Percentiles rank a stretch among this genome's conserved stretches.
Conservation (phyloP, 345 rosid genomes). For the Melastoma malabathricum region DNA sequence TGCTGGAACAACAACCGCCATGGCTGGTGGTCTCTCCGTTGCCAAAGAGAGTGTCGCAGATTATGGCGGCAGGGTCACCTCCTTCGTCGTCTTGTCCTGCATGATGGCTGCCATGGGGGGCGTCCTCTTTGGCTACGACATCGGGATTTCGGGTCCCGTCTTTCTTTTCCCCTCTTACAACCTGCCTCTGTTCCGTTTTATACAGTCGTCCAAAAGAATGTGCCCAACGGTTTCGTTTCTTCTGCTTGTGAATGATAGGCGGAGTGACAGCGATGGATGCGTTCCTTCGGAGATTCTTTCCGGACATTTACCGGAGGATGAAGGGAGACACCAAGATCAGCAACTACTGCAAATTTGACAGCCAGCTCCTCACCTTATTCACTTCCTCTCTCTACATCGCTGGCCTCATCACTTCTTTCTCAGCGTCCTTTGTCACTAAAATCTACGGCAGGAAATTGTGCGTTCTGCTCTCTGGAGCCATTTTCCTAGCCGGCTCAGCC, state of each 20-base stretch:
- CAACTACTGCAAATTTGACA: slow-evolving; percentile 66
- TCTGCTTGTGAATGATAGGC: slow-evolving; percentile 20
- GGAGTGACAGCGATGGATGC: slow-evolving; percentile 82
- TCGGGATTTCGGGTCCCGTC: slow-evolving; percentile 54
- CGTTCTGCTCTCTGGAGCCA: slow-evolving; percentile 40
- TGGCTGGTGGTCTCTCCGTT: slow-evolving; percentile 31
- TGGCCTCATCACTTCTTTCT: slow-evolving; percentile 46
- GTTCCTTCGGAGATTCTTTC: slow-evolving; percentile 43
- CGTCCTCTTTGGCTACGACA: slow-evolving; percentile 74
- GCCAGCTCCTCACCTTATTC: slow-evolving; percentile 56
- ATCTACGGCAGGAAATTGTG: slow-evolving; percentile 53
- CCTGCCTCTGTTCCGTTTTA: too few species aligned
- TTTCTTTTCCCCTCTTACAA: neutral
- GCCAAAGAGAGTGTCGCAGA: slow-evolving; percentile 7
- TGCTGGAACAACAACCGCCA: slow-evolving; percentile 4
- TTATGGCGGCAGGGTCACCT: slow-evolving; percentile 43
- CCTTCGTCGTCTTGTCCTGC: slow-evolving; percentile 54
- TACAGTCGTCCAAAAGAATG: neutral
- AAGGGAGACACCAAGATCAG: slow-evolving; percentile 29
- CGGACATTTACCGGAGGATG: slow-evolving; percentile 38
- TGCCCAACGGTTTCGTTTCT: neutral
- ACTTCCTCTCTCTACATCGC: slow-evolving; percentile 69
- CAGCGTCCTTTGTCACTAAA: slow-evolving; percentile 46
- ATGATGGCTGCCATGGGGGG: slow-evolving; percentile 91
- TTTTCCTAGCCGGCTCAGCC: slow-evolving; percentile 50